These are phyloP conservation scores for Boletus rufocinnamomeus DNA, from an alignment of 768 basidiomycete species.

Conservation along the genomic window DNA sequence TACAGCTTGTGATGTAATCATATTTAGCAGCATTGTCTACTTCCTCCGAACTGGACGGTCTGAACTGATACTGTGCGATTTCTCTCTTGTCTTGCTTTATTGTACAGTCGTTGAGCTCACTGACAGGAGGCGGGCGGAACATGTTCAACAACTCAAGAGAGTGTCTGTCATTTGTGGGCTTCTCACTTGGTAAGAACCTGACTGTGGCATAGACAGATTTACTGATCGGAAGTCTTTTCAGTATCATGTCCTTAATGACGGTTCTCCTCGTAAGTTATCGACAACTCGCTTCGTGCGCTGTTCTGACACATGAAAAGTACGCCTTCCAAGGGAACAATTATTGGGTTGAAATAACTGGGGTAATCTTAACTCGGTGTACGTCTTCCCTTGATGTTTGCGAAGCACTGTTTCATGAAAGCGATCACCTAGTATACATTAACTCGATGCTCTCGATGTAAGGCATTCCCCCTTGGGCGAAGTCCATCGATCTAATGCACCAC, in stretches of 20 bases:
- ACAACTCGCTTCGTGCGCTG: background rate
- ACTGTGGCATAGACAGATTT: background rate
- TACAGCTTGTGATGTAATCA: conserved; percentile 4
- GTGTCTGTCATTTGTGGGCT: conserved; percentile 5
- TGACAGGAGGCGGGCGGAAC: background rate
- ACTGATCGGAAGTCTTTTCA: background rate
- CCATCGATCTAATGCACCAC: background rate
- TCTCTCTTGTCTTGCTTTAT: background rate
- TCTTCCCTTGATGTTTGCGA: background rate
- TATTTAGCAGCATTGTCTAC: conserved; percentile 6
- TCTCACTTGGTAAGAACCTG: conserved; percentile 6
- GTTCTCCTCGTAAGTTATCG: conserved; percentile 3
- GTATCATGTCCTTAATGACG: conserved; percentile 5
- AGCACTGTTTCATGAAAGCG: background rate
- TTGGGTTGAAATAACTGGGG: conserved; percentile 4
- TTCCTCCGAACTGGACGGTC: conserved; percentile 3
- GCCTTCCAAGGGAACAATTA: conserved; percentile 1
- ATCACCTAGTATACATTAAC: conserved; percentile 6
- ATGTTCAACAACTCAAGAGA: conserved; percentile 7
- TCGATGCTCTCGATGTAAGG: conserved; percentile 12
- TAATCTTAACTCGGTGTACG: conserved; percentile 4
- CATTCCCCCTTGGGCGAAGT: background rate
- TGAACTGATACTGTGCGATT: background rate
- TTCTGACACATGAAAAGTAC: background rate
- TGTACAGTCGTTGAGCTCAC: background rate